phyloP scores from a whole-genome alignment of 768 basidiomycete genomes.

The Tylopilus felleus region DNA sequence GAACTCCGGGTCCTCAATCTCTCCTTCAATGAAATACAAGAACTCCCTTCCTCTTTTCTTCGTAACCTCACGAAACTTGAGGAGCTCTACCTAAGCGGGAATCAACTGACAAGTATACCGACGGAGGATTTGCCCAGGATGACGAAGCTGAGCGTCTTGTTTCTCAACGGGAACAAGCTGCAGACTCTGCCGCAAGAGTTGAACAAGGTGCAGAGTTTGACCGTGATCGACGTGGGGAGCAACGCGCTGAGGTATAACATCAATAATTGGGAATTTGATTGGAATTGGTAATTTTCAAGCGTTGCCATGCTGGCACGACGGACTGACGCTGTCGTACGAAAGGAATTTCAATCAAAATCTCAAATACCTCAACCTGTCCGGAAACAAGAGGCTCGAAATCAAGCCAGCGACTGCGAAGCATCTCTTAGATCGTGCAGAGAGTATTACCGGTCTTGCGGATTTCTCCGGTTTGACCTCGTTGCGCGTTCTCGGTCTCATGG shows the following conservation, averaged over 20 bases:
- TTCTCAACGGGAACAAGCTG: constrained; percentile 90
- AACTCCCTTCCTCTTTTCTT: constrained; percentile 78
- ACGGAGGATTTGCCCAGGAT: constrained; percentile 82
- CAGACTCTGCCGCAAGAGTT: constrained; percentile 91
- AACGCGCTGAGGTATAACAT: constrained; percentile 96
- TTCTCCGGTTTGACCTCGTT: constrained; percentile 86
- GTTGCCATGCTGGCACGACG: not conserved
- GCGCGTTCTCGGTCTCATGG: constrained; percentile 94
- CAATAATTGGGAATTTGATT: constrained; percentile 97
- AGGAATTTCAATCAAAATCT: constrained; percentile 98
- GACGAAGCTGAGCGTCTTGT: constrained; percentile 66
- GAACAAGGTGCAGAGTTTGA: constrained; percentile 73
- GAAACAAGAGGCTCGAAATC: constrained; percentile 95
- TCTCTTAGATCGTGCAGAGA: constrained; percentile 19
- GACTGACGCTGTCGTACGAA: constrained; percentile 1
- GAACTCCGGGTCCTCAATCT: constrained; percentile 83
- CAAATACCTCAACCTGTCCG: constrained; percentile 92
- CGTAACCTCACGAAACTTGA: constrained; percentile 65
- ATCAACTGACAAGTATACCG: constrained; percentile 85
- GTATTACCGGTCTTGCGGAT: constrained; percentile 55
- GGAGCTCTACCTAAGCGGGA: constrained; percentile 93
- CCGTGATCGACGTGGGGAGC: constrained; percentile 87
- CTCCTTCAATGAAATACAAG: constrained; percentile 92
- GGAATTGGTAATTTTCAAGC: constrained; percentile 76
- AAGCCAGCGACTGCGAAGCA: constrained; percentile 51